A percentile compares a stretch with the other conserved stretches of the same genome.
phyloP scores from a whole-genome alignment of 2,329 filamentous ascomycete genomes.

The Epichloe scottii region DNA sequence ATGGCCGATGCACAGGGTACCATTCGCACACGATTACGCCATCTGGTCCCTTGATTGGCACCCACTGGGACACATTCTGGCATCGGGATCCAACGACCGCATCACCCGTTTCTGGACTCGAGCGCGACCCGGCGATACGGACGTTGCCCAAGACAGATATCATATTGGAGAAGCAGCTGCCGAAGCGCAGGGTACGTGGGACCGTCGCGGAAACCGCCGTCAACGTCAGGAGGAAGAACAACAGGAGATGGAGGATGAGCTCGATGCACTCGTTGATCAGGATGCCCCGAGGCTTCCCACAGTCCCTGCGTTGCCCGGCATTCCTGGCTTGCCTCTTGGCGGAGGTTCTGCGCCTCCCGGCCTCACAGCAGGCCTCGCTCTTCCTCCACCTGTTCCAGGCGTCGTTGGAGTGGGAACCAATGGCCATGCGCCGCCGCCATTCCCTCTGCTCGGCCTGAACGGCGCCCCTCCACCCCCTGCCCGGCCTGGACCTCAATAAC shows the following conservation, averaged over 20 bases:
- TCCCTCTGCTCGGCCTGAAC: conserved; percentile 37
- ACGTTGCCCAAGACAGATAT: conserved; percentile 78
- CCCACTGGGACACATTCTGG: conserved; percentile 86
- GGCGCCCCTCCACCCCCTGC: conserved; percentile 37
- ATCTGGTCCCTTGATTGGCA: conserved; percentile 99
- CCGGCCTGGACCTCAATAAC: conserved; percentile 45
- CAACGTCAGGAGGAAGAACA: conserved; percentile 87
- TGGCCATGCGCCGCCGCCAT: conserved; percentile 35
- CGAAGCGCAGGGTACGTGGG: conserved; percentile 91
- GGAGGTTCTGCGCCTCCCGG: conserved; percentile 24
- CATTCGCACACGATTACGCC: conserved; percentile 83
- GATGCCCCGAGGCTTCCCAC: conserved; percentile 46
- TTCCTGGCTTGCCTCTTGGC: conserved; percentile 45
- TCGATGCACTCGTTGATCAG: conserved; percentile 85
- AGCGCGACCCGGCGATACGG: conserved; percentile 74
- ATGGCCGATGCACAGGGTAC: conserved; percentile 75
- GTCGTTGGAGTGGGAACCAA: conserved; percentile 33
- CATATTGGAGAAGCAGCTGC: conserved; percentile 91
- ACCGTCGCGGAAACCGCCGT: conserved; percentile 62
- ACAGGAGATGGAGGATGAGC: conserved; percentile 84
- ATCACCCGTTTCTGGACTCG: conserved; percentile 96
- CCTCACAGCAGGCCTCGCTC: conserved; percentile 30
- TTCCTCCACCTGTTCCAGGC: conserved; percentile 34
- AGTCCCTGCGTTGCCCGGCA: conserved; percentile 38
- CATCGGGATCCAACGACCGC: conserved; percentile 90